Base-by-base conservation (phyloP, 208 protist species). In the Wallacemonas sp. region DNA sequence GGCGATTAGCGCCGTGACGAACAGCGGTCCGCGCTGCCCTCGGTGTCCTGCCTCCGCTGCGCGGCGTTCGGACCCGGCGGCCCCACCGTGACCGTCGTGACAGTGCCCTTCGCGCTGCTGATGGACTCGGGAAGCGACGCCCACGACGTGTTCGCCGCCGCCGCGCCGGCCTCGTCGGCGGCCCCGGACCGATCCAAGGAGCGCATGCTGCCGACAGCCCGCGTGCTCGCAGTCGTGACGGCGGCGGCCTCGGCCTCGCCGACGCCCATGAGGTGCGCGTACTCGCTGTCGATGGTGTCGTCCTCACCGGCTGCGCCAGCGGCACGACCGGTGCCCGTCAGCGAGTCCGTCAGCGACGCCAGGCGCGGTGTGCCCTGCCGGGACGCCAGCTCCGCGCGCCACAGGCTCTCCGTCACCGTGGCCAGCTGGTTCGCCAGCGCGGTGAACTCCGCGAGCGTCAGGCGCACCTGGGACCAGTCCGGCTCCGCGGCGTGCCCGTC, bases 341-440 rank as follows among this genome's bases (percentile, higher is more conserved):
- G 14, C 8, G 52, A 59, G 32, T 25, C 31, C 12, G 52, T 42
- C 16, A 33, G 4, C 5, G 52, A 59, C 18, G 16, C 4, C 18
- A 44, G 38, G 7, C 52, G 0, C 16, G 52, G 52, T 16, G 52
- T 41, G 12, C 52, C 52, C 22, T 59, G 52, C 3, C 32, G 52
- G 3, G 52, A 59, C 5, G 52, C 52, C 4, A 33, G 52, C 4
- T 59, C 52, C 3, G 52, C 52, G 4, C 31, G 26, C 52, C 52
- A 59, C 29, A 59, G 52, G 31, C 5, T 59, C 22, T 59, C 52
- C 14, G 52, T 59, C 5, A 59, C 29, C 52, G 22, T 41, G 31
- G 52, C 52, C 7, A 59, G 52, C 4, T 59, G 52, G 16, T 39
- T 20, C 31, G 52, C 52, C 16, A 59, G 31, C 7, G 31, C 52